Evolutionary conservation across 2,329 filamentous ascomycete genomes (phyloP), one percentile per base, ranked within the genome.

Genomic region (Cyphellophora europaea): DNA sequence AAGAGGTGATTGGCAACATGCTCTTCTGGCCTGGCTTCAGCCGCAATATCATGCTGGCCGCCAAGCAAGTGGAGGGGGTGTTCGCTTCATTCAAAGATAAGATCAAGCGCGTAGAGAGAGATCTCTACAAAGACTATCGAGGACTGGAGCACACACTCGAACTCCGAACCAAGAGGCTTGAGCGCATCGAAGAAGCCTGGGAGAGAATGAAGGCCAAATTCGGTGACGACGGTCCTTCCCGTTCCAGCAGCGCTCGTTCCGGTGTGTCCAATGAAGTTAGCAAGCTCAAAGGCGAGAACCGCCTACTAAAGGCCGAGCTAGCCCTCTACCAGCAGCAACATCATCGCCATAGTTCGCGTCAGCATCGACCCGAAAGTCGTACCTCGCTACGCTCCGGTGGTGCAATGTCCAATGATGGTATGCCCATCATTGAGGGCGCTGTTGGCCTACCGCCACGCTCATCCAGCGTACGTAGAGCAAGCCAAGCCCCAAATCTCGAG

Each of bases 61-160:
- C 95, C 42, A 93, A 89, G 65, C 84, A 79, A 2, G 79, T 96
- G 36, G 91, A 96, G 64, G 68, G 70, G 12, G 76, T 93, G 44
- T 69, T 96, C 21, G 72, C 74, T 12, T 74, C 76, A 6, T 93
- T 94, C 65, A 82, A 84, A 51, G 68, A 71, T 25, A 80, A 85
- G 40, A 84, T 95, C 53, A 83, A 84, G 51, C 67, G 71, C 5
- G 79, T 95, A n/a, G 91, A 98, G 57, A 79, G 83, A 32, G 84
- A 93, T 41, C 63, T 96, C n/a, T 81, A 79, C 64, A 84, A 86
- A 43, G 88, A 96, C 52, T 96, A 95, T 52, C 83, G 93, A 51
- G 75, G 72, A 0, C 69, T 98, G 2, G 87, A 95, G 57, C 78
- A 77, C 48, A 83, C 78, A 23, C 74, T 95, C 17, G 84, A 91